Base-by-base conservation (phyloP, 306 rosid genomes). In the Vigna mungo region DNA sequence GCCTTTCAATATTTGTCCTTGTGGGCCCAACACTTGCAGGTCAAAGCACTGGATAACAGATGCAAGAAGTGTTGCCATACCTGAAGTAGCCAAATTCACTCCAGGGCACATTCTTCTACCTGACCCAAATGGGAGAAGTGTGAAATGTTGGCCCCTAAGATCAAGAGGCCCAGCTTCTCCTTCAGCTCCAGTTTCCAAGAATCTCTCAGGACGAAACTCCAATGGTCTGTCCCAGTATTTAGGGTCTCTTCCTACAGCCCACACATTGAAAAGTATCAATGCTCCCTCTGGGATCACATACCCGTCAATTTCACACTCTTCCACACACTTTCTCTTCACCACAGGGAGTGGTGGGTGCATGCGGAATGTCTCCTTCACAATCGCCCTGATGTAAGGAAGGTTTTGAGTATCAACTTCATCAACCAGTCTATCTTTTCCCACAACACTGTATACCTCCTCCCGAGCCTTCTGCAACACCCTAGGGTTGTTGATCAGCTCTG, bases 211-310 rank as follows among this genome's bases (percentile, higher is more conserved):
- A 41, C 46, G 46, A 41, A 41, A 41, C 10, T 41, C 46, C 46
- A 9, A 41, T 4, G 96, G 90, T 0, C 18, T 83, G 9, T 81
- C 58, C 90, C 93, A 87, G 3, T 67, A 49, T 18, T 76, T 61
- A 0, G 91, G 87, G n/a, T 91, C 91, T 47, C 96, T 82, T 70
- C 84, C 88, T 0, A 90, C 89, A 1, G 89, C 80, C 80, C 85
- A 87, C 2, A 51, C 68, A 27, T 91, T 89, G 23, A 85, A 51
- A 15, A 85, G 84, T 0, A 85, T 44, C 7, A 58, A 27, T 6
- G 88, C 85, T 48, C 84, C 73, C 18, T 54, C 62, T 0, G 90
- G 89, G 18, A 89, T 81, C 15, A 77, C 78, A 25, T 41, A 89
- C 3, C 78, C 79, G 0, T 74, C 44, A 2, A 91, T 55, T 25